Percentiles rank a stretch among this genome's conserved stretches.
phyloP scores from a whole-genome alignment of 352 stramenopile genomes.

The Pythium apleroticum region DNA sequence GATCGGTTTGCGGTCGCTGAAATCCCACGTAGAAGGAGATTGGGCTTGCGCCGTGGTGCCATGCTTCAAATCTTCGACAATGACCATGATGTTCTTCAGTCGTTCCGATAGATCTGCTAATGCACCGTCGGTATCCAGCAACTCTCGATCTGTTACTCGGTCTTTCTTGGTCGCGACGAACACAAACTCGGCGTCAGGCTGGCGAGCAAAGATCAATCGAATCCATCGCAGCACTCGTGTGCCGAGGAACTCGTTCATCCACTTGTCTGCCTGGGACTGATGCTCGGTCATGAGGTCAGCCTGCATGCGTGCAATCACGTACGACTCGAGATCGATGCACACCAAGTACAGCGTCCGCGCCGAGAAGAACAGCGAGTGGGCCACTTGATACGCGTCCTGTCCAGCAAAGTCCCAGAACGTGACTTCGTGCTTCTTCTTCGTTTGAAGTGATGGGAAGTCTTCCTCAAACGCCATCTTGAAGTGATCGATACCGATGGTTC shows the following conservation, averaged over 20 bases:
- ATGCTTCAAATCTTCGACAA: not conserved
- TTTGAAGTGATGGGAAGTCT: not conserved
- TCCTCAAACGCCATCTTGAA: conserved; percentile 21
- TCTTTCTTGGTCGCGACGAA: conserved; percentile 7
- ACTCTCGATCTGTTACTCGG: not conserved
- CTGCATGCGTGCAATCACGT: not conserved
- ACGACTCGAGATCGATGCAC: conserved; percentile 4
- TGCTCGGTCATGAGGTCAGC: not conserved
- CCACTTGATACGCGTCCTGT: not conserved
- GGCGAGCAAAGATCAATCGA: not conserved
- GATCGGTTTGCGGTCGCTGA: not conserved
- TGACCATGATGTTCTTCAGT: not conserved
- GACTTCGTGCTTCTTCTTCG: not conserved
- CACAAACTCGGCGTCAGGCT: conserved; percentile 11
- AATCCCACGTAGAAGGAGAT: not conserved
- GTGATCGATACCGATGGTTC: conserved; percentile 30
- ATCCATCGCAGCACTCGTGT: not conserved
- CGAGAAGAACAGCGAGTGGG: conserved; percentile 9
- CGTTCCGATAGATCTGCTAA: not conserved
- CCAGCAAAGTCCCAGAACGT: conserved; percentile 13
- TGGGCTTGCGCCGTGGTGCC: too few relatives aligned
- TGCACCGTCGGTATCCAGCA: not conserved
- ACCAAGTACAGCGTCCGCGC: not conserved
- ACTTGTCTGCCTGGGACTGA: not conserved
- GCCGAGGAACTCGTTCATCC: not conserved